Conservation (phyloP, 768 basidiomycete species). For the Leccinum variicolor region DNA sequence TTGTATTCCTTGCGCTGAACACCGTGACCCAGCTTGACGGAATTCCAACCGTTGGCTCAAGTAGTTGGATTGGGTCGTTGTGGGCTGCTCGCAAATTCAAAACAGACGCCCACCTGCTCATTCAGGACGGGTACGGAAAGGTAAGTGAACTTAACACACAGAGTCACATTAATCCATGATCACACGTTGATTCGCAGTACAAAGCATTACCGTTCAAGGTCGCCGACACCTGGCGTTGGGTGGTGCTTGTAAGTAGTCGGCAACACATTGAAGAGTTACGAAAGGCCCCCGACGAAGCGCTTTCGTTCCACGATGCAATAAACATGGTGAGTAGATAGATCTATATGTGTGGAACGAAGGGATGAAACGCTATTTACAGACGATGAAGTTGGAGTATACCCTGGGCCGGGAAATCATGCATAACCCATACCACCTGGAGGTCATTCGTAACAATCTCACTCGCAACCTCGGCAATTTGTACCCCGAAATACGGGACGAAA, state of each 20-base stretch:
- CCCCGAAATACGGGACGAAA: background rate
- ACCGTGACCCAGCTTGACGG: constrained; percentile 25
- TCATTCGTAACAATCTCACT: constrained; percentile 32
- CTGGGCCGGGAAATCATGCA: constrained; percentile 31
- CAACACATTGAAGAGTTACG: constrained; percentile 16
- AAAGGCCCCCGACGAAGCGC: constrained; percentile 36
- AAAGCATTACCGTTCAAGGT: background rate
- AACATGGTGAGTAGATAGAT: constrained; percentile 24
- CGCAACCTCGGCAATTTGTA: constrained; percentile 28
- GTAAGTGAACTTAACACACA: constrained; percentile 8
- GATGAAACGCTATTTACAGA: constrained; percentile 20
- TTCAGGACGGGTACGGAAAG: constrained; percentile 34
- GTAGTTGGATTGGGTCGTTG: constrained; percentile 26
- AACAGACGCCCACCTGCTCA: constrained; percentile 16
- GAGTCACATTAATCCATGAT: background rate
- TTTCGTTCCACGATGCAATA: constrained; percentile 34
- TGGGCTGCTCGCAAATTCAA: constrained; percentile 19
- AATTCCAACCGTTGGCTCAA: constrained; percentile 32
- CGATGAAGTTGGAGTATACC: constrained; percentile 36
- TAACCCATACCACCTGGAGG: constrained; percentile 29
- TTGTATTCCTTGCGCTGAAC: background rate
- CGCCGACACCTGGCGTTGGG: background rate
- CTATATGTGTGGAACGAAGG: background rate
- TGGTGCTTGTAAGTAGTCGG: background rate
- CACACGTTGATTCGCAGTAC: background rate